These are phyloP conservation scores for Saksenaea vasiformis DNA, from an alignment of 371 early-diverging fungal genomes.

Conservation along the genomic window DNA sequence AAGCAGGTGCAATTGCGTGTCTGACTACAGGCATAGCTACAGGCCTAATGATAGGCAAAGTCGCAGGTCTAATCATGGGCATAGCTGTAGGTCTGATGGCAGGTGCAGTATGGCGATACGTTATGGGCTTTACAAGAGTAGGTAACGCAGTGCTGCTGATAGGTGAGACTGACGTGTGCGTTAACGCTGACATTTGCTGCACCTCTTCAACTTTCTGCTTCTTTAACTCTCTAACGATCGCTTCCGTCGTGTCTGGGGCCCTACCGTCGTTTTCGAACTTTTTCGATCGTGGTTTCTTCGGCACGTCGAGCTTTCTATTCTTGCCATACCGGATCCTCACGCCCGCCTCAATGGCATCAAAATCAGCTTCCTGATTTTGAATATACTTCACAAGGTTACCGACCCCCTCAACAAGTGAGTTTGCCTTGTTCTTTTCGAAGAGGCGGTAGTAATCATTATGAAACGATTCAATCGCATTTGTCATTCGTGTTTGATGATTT, in stretches of 20 bases:
- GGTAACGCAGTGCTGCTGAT: too few relatives aligned
- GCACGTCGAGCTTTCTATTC: background rate
- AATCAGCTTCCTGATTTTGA: background rate
- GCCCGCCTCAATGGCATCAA: background rate
- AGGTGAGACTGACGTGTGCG: too few relatives aligned
- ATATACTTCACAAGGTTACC: background rate
- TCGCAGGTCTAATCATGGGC: too few relatives aligned
- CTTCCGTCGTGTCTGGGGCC: background rate
- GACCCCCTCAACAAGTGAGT: background rate
- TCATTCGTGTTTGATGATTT: background rate
- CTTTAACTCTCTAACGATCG: background rate
- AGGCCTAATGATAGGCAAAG: too few relatives aligned
- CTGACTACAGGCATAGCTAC: too few relatives aligned
- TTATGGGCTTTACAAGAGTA: too few relatives aligned
- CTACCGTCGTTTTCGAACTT: background rate
- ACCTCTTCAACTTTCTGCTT: background rate
- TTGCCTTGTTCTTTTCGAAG: background rate
- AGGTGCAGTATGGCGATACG: too few relatives aligned
- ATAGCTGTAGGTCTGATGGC: too few relatives aligned
- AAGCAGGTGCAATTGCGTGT: too few relatives aligned
- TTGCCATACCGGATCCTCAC: background rate
- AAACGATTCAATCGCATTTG: background rate
- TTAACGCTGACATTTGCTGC: too few relatives aligned
- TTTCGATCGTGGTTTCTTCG: background rate
- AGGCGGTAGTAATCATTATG: background rate